Percentiles rank a stretch among this genome's conserved stretches.
Conservation (phyloP, 2,329 filamentous ascomycete genomes). For the Ophiocordyceps camponoti-leonardi region DNA sequence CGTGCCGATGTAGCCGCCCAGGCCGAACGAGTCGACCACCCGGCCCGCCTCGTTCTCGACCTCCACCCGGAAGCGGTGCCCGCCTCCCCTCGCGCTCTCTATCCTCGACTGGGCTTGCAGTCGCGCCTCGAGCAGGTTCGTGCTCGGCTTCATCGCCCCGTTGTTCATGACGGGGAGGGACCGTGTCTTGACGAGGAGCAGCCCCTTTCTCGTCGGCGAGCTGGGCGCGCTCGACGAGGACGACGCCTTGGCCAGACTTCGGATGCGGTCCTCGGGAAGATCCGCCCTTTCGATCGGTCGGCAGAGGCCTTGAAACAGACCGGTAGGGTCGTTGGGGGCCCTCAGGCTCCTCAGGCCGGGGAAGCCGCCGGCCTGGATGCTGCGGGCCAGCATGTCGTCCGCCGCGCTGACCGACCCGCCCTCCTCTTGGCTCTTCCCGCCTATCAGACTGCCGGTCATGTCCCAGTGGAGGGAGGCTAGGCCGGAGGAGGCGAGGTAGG, state of each 20-base stretch:
- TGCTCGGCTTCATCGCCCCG: slow-evolving; percentile 14
- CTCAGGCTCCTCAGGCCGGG: slow-evolving; percentile 42
- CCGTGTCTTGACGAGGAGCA: not conserved
- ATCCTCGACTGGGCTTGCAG: slow-evolving; percentile 49
- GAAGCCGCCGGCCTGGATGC: slow-evolving; percentile 44
- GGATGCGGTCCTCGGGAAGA: slow-evolving; percentile 30
- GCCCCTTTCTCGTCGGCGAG: slow-evolving; percentile 4
- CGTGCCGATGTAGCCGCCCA: slow-evolving; percentile 46
- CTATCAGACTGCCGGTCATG: slow-evolving; percentile 21
- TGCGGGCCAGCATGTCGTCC: slow-evolving; percentile 44
- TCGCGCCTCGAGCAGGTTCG: slow-evolving; percentile 33
- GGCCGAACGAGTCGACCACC: slow-evolving; percentile 31
- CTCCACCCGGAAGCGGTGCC: slow-evolving; percentile 39
- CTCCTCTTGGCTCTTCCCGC: slow-evolving; percentile 6
- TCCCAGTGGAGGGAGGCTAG: slow-evolving; percentile 46
- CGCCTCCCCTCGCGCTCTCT: slow-evolving; percentile 33
- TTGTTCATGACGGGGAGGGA: no score
- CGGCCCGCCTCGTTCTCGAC: slow-evolving; percentile 35
- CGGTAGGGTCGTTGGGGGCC: slow-evolving; percentile 51
- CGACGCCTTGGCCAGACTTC: slow-evolving; percentile 5
- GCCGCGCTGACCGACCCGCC: slow-evolving; percentile 27
- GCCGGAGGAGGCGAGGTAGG: slow-evolving; percentile 39
- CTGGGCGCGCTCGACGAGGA: slow-evolving; percentile 7
- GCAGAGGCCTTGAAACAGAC: slow-evolving; percentile 52
- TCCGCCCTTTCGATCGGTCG: slow-evolving; percentile 39